Evolutionary conservation across 331 rosid species (phyloP).

Genomic region (Arachis monticola): DNA sequence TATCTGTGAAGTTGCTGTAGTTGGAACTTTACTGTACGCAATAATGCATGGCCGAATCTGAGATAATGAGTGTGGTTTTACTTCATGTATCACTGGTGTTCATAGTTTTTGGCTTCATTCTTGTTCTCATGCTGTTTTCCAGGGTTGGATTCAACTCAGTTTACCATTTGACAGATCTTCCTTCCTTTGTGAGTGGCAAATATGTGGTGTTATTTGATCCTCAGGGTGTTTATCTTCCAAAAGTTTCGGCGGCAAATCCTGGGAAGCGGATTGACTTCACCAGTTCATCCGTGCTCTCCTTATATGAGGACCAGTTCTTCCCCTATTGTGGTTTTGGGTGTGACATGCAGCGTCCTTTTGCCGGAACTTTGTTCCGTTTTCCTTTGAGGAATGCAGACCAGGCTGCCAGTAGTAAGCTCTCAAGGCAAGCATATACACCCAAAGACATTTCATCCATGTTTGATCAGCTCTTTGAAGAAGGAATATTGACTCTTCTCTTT

Average conservation of each 20-base stretch:
- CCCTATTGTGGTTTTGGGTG: constrained; percentile 95
- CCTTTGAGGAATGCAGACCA: constrained; percentile 85
- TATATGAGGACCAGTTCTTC: constrained; percentile 76
- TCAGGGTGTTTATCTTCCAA: constrained; percentile 91
- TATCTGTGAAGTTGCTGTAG: constrained; percentile 17
- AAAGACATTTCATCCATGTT: constrained; percentile 91
- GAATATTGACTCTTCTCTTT: constrained; percentile 85
- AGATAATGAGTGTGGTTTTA: constrained; percentile 27
- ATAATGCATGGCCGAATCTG: constrained; percentile 19
- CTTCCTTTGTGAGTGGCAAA: constrained; percentile 96
- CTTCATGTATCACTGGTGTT: background rate
- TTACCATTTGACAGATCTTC: constrained; percentile 96
- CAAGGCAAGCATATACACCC: constrained; percentile 82
- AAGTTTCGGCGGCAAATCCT: constrained; percentile 91
- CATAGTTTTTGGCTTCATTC: constrained; percentile 37
- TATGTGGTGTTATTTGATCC: constrained; percentile 93
- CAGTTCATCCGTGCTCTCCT: constrained; percentile 71
- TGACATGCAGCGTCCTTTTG: constrained; percentile 79
- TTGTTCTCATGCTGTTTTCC: constrained; percentile 32
- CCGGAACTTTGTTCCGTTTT: constrained; percentile 92
- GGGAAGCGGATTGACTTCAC: constrained; percentile 95
- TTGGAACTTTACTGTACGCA: constrained; percentile 11
- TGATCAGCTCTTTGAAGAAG: constrained; percentile 88
- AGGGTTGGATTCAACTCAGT: constrained; percentile 99
- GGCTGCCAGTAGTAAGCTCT: constrained; percentile 84